Percentiles rank a stretch among this genome's conserved stretches.
These are phyloP conservation scores for Lachancea fermentati DNA, from an alignment of 805 yeast species.

Conservation along the genomic window DNA sequence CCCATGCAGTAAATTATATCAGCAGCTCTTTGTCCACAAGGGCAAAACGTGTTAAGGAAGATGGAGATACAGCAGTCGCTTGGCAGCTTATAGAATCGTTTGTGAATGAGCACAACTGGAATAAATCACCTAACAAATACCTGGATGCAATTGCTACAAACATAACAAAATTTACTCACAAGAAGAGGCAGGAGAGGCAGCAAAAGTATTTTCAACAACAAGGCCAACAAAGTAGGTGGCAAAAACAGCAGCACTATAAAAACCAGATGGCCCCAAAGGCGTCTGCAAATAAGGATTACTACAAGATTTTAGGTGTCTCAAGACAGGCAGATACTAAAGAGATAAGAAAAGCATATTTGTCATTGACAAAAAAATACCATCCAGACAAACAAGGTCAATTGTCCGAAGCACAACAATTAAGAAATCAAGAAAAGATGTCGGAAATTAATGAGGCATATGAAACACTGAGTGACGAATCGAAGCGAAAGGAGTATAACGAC, in stretches of 20 bases:
- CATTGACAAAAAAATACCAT: constrained; percentile 73
- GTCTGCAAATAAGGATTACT: constrained; percentile 57
- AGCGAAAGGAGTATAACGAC: constrained; percentile 59
- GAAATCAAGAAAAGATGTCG: constrained; percentile 80
- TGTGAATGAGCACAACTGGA: constrained; percentile 18
- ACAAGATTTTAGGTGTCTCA: constrained; percentile 66
- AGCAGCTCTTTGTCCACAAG: constrained; percentile 11
- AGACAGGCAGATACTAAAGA: constrained; percentile 63
- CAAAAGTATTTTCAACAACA: constrained; percentile 37
- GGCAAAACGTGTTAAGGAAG: constrained; percentile 9
- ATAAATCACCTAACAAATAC: constrained; percentile 14
- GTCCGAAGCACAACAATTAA: constrained; percentile 53
- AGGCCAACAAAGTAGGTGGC: constrained; percentile 36
- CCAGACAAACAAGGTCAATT: constrained; percentile 81
- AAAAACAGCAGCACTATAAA: constrained; percentile 32
- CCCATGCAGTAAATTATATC: constrained; percentile 18
- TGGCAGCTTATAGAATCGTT: constrained; percentile 18
- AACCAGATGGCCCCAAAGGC: constrained; percentile 21
- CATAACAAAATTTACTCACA: constrained; percentile 38
- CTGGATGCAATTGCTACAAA: constrained; percentile 26
- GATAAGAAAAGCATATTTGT: constrained; percentile 75
- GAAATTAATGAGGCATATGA: constrained; percentile 92
- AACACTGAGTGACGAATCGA: constrained; percentile 61
- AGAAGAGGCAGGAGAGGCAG: constrained; percentile 42
- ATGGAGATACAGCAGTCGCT: constrained; percentile 9